A percentile compares a stretch with the other conserved stretches of the same genome.
Conservation (phyloP, 2,329 filamentous ascomycete species). For the Penicillium olsonii region DNA sequence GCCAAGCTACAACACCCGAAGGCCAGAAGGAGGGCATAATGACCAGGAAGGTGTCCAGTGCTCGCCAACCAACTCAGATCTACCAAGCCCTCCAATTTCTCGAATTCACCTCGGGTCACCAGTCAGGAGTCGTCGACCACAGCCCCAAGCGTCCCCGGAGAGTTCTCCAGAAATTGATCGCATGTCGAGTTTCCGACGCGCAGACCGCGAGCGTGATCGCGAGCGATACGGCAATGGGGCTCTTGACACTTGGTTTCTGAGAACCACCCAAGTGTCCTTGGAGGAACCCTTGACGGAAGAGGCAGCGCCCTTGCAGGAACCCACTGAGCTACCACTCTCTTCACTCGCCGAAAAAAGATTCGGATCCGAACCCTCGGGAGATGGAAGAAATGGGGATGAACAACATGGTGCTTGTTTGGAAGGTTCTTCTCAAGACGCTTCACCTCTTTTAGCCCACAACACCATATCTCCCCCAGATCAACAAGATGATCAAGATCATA, state of each 20-base stretch:
- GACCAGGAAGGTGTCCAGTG: not conserved
- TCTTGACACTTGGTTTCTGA: constrained; percentile 25
- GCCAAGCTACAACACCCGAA: not conserved
- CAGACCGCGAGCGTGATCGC: constrained; percentile 15
- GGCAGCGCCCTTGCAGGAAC: not conserved
- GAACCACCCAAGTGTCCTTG: constrained; percentile 16
- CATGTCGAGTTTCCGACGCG: constrained; percentile 1
- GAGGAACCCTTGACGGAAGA: not conserved
- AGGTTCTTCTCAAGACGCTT: not conserved
- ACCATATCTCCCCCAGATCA: not conserved
- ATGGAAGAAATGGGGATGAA: not conserved
- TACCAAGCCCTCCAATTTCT: constrained; percentile 2
- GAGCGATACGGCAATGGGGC: constrained; percentile 26
- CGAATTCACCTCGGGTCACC: constrained; percentile 11
- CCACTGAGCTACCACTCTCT: constrained; percentile 11
- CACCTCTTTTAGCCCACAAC: not conserved
- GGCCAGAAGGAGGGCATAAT: not conserved
- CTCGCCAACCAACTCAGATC: constrained; percentile 1
- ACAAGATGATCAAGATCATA: not conserved
- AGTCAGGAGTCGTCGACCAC: not conserved
- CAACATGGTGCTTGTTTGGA: not conserved
- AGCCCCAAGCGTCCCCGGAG: not conserved
- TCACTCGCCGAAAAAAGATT: constrained; percentile 19
- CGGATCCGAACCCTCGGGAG: not conserved
- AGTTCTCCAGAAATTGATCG: not conserved